These are phyloP conservation scores for Waltergamsia citrina DNA, from an alignment of 2,329 filamentous ascomycete genomes.

Conservation along the genomic window DNA sequence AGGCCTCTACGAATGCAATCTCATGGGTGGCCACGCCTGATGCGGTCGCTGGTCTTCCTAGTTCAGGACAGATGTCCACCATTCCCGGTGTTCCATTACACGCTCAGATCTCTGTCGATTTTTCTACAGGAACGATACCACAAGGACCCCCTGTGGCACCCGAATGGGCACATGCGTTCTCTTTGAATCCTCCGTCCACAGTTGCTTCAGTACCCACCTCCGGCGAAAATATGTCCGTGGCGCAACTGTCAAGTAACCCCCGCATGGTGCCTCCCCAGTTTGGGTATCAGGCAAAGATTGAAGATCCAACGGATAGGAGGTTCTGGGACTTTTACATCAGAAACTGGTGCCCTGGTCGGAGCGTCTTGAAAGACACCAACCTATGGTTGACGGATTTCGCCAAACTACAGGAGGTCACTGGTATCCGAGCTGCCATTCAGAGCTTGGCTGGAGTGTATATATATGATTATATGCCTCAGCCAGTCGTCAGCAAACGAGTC, in stretches of 20 bases:
- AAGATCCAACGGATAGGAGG: slow-evolving; percentile 16
- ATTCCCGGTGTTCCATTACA: background rate
- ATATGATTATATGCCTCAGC: slow-evolving; percentile 26
- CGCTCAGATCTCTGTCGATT: background rate
- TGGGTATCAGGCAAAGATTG: slow-evolving; percentile 21
- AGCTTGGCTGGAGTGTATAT: slow-evolving; percentile 29
- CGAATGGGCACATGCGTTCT: background rate
- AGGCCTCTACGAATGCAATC: background rate
- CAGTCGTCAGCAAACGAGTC: slow-evolving; percentile 18
- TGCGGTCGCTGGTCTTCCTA: background rate
- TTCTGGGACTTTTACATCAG: slow-evolving; percentile 24
- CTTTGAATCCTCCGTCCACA: background rate
- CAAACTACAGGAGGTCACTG: slow-evolving; percentile 22
- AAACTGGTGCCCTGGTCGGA: slow-evolving; percentile 30
- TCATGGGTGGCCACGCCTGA: background rate
- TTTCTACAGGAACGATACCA: background rate
- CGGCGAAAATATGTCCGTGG: background rate
- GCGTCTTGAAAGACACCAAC: slow-evolving; percentile 25
- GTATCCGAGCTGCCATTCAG: slow-evolving; percentile 26
- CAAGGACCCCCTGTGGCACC: background rate
- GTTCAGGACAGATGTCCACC: background rate
- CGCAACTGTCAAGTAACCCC: background rate
- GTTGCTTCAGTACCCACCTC: background rate
- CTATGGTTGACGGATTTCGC: slow-evolving; percentile 29
- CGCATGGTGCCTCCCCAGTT: slow-evolving; percentile 13